A percentile compares a stretch with the other conserved stretches of the same genome.
These are phyloP conservation scores for Tolypocladium ophioglossoides DNA, from an alignment of 2,329 filamentous ascomycete genomes.

Conservation along the genomic window DNA sequence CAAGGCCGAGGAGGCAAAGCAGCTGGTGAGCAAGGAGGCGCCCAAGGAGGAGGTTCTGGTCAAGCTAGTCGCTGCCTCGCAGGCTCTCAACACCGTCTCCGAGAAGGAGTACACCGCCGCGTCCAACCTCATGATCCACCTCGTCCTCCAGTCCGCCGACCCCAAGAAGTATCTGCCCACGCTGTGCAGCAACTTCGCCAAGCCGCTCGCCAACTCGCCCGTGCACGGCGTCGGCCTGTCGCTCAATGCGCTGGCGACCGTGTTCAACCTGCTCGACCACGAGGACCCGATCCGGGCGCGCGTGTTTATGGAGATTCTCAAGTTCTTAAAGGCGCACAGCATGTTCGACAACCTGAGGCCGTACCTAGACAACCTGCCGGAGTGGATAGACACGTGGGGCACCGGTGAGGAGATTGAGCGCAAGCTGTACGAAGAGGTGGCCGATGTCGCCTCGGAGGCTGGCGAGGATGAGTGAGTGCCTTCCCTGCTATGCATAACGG, in stretches of 20 bases:
- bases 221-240: conserved; percentile 77
- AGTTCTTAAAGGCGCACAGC: conserved; percentile 63
- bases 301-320: conserved; percentile 80
- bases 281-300: conserved; percentile 76
- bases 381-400: conserved; percentile 77
- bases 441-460: conserved; percentile 68
- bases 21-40: conserved; percentile 58
- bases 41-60: conserved; percentile 76
- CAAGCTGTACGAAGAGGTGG: conserved; percentile 73
- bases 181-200: conserved; percentile 81
- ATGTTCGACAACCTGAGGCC: conserved; percentile 77
- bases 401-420: conserved; percentile 72
- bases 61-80: conserved; percentile 75
- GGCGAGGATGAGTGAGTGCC: conserved; percentile 62
- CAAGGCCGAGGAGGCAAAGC: conserved; percentile 69
- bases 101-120: conserved; percentile 96
- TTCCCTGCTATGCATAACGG: not conserved
- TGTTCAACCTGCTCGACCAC: conserved; percentile 86
- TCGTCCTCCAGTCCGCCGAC: conserved; percentile 77
- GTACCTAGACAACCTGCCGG: conserved; percentile 72
- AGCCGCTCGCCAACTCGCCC: conserved; percentile 77
- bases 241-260: conserved; percentile 81
- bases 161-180: conserved; percentile 76
- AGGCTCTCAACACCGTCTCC: conserved; percentile 69
- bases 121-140: conserved; percentile 93